Conservation (phyloP, 2,329 filamentous ascomycete genomes). For the Cordyceps sp. region DNA sequence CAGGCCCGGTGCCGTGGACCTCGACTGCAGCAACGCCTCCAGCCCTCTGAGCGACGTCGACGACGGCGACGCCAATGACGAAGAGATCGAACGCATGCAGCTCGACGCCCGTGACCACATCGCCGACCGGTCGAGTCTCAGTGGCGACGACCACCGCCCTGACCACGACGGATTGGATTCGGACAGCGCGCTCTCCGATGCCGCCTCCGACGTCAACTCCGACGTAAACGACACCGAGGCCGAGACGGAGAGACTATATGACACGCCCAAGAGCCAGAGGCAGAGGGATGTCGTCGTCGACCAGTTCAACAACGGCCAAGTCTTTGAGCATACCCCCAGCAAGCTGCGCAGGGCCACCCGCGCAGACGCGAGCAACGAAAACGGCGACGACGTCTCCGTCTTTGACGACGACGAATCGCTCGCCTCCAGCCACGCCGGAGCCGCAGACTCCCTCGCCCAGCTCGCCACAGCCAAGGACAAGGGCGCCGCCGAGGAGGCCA, state of each 20-base stretch:
- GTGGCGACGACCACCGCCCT: slow-evolving; percentile 9
- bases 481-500: slow-evolving; percentile 13
- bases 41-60: slow-evolving; percentile 90
- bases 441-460: slow-evolving; percentile 20
- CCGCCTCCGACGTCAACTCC: slow-evolving; percentile 22
- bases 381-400: slow-evolving; percentile 21
- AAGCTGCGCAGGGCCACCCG: slow-evolving; percentile 45
- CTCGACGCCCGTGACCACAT: slow-evolving; percentile 20
- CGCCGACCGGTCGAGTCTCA: slow-evolving; percentile 12
- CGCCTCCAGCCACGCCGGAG: slow-evolving; percentile 20
- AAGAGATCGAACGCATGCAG: slow-evolving; percentile 44
- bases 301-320: slow-evolving; percentile 33
- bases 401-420: slow-evolving; percentile 21
- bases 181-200: slow-evolving; percentile 39
- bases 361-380: slow-evolving; percentile 18
- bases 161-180: slow-evolving; percentile 22
- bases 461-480: slow-evolving; percentile 10
- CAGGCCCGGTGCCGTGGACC: slow-evolving; percentile 21
- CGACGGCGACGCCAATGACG: slow-evolving; percentile 57
- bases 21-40: slow-evolving; percentile 56
- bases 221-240: slow-evolving; percentile 59
- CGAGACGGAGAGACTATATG: slow-evolving; percentile 83
- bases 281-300: slow-evolving; percentile 44
- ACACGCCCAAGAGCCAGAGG: slow-evolving; percentile 58
- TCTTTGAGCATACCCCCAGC: slow-evolving; percentile 55